These are phyloP conservation scores for Fusarium sacchari DNA, from an alignment of 2,329 filamentous ascomycete genomes.

Conservation along the genomic window DNA sequence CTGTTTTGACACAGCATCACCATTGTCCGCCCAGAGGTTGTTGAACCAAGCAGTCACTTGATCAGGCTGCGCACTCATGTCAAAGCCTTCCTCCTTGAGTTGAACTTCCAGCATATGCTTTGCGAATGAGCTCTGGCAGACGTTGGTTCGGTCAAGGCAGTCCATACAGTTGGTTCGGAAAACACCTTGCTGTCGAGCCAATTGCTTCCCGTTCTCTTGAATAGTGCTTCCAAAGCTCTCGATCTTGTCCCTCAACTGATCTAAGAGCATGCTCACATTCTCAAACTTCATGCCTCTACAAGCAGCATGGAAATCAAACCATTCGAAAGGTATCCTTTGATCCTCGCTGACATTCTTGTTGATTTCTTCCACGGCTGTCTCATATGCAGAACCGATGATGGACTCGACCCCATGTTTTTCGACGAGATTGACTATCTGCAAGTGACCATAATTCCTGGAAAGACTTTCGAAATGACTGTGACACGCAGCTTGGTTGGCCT, in stretches of 20 bases:
- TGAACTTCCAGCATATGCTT: slow-evolving; percentile 84
- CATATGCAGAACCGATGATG: slow-evolving; percentile 80
- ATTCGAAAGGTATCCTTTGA: slow-evolving; percentile 72
- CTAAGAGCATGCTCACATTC: slow-evolving; percentile 84
- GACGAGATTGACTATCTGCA: slow-evolving; percentile 86
- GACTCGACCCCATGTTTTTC: slow-evolving; percentile 88
- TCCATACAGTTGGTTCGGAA: slow-evolving; percentile 99
- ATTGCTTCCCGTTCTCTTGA: slow-evolving; percentile 55
- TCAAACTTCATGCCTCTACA: slow-evolving; percentile 98
- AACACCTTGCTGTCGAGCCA: slow-evolving; percentile 73
- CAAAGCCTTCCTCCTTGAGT: slow-evolving; percentile 78
- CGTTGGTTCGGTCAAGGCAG: slow-evolving; percentile 94
- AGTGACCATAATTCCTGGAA: slow-evolving; percentile 73
- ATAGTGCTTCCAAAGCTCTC: slow-evolving; percentile 78
- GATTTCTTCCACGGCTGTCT: slow-evolving; percentile 71
- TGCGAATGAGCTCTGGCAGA: slow-evolving; percentile 91
- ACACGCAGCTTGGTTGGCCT: slow-evolving; percentile 82
- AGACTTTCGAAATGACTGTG: slow-evolving; percentile 81
- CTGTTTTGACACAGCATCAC: slow-evolving; percentile 93
- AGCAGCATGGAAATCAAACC: slow-evolving; percentile 96
- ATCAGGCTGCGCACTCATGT: slow-evolving; percentile 78
- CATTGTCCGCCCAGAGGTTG: slow-evolving; percentile 95
- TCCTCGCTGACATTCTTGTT: slow-evolving; percentile 69
- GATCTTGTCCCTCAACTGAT: slow-evolving; percentile 73
- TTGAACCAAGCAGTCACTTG: slow-evolving; percentile 94